A percentile compares a stretch with the other conserved stretches of the same genome.
Conservation (phyloP, 495 filamentous ascomycete species). For the Hapsidospora chrysogenum region DNA sequence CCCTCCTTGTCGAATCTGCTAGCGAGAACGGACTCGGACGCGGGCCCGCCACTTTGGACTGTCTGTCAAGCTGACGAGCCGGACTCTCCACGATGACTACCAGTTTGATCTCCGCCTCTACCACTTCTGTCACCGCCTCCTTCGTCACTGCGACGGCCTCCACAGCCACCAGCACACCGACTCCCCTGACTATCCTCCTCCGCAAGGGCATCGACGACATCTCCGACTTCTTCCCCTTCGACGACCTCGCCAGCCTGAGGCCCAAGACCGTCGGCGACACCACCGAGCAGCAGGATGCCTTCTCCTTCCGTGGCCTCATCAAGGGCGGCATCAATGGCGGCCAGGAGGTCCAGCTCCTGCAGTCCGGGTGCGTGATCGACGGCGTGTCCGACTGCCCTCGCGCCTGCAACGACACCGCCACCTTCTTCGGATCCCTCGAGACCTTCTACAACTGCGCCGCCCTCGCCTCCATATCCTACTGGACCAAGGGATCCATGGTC, state of each 20-base stretch:
- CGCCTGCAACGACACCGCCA: neutral
- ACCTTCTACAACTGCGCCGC: constrained; percentile 1
- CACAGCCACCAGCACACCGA: neutral
- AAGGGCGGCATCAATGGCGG: neutral
- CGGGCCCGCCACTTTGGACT: too few species aligned
- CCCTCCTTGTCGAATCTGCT: too few species aligned
- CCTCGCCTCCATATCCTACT: constrained; percentile 2
- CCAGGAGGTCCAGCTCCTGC: neutral
- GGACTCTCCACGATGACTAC: neutral
- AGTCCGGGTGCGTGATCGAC: neutral
- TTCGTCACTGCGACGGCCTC: neutral
- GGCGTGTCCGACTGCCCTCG: neutral
- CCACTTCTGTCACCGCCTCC: too few species aligned
- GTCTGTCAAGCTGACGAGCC: too few species aligned
- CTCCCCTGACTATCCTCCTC: neutral
- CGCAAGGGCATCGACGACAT: neutral
- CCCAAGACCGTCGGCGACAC: neutral
- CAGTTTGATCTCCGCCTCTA: neutral
- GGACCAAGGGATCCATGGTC: neutral
- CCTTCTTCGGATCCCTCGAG: constrained; percentile 1
- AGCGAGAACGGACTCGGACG: too few species aligned
- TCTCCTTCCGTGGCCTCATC: neutral
- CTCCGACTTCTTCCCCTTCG: constrained; percentile 1
- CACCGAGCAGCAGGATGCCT: neutral
- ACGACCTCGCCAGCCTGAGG: neutral